A percentile compares a stretch with the other conserved stretches of the same genome.
Conservation (phyloP, 768 basidiomycete genomes). For the Leccinum incarnatum region DNA sequence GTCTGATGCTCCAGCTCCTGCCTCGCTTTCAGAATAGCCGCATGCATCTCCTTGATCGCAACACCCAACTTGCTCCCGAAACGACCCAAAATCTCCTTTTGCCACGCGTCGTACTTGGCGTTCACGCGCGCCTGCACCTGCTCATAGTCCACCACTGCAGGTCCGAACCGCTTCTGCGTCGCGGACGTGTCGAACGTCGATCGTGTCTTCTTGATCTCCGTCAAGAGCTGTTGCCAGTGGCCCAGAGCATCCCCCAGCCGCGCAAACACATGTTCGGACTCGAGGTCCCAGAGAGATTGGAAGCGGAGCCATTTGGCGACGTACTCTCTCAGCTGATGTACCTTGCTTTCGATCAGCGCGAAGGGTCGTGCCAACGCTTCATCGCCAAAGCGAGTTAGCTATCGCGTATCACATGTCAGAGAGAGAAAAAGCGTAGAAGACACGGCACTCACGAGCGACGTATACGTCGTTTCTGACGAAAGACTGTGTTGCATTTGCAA, state of each 20-base stretch:
- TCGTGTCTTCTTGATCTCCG: conserved; percentile 95
- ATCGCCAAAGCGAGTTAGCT: conserved; percentile 77
- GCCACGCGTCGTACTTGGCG: conserved; percentile 98
- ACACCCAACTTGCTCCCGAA: conserved; percentile 93
- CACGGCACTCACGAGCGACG: conserved; percentile 50
- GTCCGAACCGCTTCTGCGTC: conserved; percentile 87
- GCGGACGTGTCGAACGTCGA: conserved; percentile 97
- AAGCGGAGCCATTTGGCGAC: conserved; percentile 98
- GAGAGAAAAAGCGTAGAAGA: background rate
- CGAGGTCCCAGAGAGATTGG: conserved; percentile 98
- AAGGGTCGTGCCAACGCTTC: conserved; percentile 80
- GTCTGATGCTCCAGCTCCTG: conserved; percentile 96
- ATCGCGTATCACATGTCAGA: conserved; percentile 8
- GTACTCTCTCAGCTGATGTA: conserved; percentile 84
- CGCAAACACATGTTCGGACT: conserved; percentile 94
- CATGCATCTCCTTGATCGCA: conserved; percentile 98
- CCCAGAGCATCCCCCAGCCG: conserved; percentile 91
- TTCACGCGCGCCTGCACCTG: conserved; percentile 97
- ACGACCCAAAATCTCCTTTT: conserved; percentile 87
- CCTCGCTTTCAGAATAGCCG: conserved; percentile 86
- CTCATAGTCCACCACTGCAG: conserved; percentile 95
- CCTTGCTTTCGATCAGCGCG: conserved; percentile 80
- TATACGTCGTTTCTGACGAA: conserved; percentile 73
- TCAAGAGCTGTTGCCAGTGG: conserved; percentile 93
- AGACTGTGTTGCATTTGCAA: conserved; percentile 79